Base-by-base conservation (phyloP, 106 monocot genomes). In the Gastrodia elata region DNA sequence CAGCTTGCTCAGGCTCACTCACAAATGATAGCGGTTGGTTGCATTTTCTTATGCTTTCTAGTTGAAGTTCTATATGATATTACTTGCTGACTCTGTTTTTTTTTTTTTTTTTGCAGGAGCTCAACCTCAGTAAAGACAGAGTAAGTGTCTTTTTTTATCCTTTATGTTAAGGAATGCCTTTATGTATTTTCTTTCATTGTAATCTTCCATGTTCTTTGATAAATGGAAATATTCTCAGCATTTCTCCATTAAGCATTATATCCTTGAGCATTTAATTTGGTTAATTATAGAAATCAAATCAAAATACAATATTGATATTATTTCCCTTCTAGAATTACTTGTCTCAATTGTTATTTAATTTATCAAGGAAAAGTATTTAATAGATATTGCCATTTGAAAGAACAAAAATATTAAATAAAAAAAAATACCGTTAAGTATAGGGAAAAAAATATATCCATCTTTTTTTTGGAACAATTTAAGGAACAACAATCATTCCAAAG, bases 1-100 rank as follows among this genome's bases (percentile, higher is more conserved):
- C 83, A 83, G 57, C 81, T 93, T 46, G 89, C 89, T 20, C 85
- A 78, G 75, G 67, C 90, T 20, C 83, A 90, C 57, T 81, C 89
- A 34, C 81, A 79, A 16, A 90, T 87, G 83, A 73, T 83, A 26
- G 81, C 78, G 75, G 93, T 93, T 40, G 24, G 76, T 87, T 71
- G 24, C 11, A 33, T 24, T 1, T 59, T 11, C 11, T 73, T 38
- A 42, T 43, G 15, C 24, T 73, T 13, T 71, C 40, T 16, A 25
- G 33, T 78, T 32, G 35, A 34, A 61, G 37, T 26, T 73, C 16
- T 48, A 0, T 68, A n/a, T 61, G 61, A 43, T 27, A 24, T 41
- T 70, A 28, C 8, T 37, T 5, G 13, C 18, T 0, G 8, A 30
- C 4, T 73, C 22, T 30, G 8, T 48, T 2, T 57, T 1, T 13